Percentiles rank a stretch among this genome's conserved stretches.
Evolutionary conservation across 1,284 basidiomycete species (phyloP).

Genomic region (Tylopilus sp.): DNA sequence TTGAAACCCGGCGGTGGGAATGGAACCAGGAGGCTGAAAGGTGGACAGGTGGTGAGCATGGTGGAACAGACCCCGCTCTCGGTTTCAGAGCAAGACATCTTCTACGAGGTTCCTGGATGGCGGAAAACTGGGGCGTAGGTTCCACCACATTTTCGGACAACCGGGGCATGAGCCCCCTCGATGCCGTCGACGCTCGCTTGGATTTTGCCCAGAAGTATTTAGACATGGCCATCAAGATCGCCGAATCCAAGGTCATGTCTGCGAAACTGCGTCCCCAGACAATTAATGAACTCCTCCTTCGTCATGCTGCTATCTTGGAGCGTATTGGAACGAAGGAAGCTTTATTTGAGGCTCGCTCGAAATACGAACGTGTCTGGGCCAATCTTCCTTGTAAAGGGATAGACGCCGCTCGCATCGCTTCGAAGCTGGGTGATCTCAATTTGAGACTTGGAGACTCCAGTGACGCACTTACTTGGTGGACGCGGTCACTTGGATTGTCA

Average conservation of each 20-base stretch:
- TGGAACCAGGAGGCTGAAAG: slow-evolving; percentile 70
- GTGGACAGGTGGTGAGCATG: slow-evolving; percentile 68
- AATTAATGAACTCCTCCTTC: slow-evolving; percentile 54
- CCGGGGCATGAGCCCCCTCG: slow-evolving; percentile 39
- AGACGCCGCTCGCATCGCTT: slow-evolving; percentile 54
- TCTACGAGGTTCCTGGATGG: slow-evolving; percentile 75
- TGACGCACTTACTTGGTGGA: slow-evolving; percentile 66
- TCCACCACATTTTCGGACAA: slow-evolving; percentile 38
- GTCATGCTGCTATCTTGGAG: slow-evolving; percentile 66
- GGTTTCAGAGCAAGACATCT: slow-evolving; percentile 65
- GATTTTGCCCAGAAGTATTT: slow-evolving; percentile 56
- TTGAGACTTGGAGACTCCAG: slow-evolving; percentile 48
- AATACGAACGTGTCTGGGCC: slow-evolving; percentile 65
- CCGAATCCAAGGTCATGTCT: slow-evolving; percentile 37
- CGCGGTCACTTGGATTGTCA: slow-evolving; percentile 48
- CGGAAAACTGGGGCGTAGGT: slow-evolving; percentile 67
- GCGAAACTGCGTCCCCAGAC: slow-evolving; percentile 49
- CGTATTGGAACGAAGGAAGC: slow-evolving; percentile 57
- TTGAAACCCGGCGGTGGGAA: slow-evolving; percentile 58
- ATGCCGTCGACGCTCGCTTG: slow-evolving; percentile 50
- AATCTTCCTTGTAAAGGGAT: slow-evolving; percentile 39
- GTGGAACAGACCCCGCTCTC: slow-evolving; percentile 72
- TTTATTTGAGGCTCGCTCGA: slow-evolving; percentile 54
- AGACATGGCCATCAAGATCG: slow-evolving; percentile 47
- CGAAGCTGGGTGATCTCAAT: slow-evolving; percentile 64